These are phyloP conservation scores for Quercus wislizeni DNA, from an alignment of 306 rosid genomes.

Conservation along the genomic window DNA sequence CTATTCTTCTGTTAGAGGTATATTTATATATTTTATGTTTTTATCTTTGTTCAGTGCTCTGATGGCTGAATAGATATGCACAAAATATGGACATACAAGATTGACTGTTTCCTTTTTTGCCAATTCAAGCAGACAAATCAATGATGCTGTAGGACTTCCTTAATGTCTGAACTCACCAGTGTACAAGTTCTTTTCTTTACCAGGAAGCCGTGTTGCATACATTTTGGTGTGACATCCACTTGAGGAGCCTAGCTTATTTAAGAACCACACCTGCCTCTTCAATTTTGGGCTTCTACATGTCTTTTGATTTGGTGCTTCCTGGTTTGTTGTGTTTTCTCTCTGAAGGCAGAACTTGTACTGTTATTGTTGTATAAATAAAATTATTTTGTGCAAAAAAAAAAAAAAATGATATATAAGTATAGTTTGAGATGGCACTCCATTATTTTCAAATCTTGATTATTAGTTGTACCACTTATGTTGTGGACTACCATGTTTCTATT, in stretches of 20 bases:
- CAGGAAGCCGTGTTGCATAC: constrained; percentile 28
- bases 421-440: constrained; percentile 33
- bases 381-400: constrained; percentile 18
- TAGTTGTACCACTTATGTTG: not conserved
- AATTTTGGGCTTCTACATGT: constrained; percentile 31
- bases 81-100: constrained; percentile 9
- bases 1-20: not conserved
- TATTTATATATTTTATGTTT: not conserved
- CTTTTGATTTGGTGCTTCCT: constrained; percentile 27
- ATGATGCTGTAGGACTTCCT: constrained; percentile 34
- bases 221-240: constrained; percentile 19
- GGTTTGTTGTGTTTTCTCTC: constrained; percentile 22
- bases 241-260: constrained; percentile 24
- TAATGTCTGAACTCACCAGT: constrained; percentile 17
- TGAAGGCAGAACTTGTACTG: constrained; percentile 31
- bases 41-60: not conserved
- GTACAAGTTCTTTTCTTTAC: constrained; percentile 24
- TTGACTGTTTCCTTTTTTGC: constrained; percentile 29
- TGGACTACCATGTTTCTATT: not conserved
- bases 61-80: constrained; percentile 10
- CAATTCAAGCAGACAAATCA: constrained; percentile 27
- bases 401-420: constrained; percentile 31
- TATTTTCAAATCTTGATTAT: constrained; percentile 11
- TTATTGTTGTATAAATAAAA: constrained; percentile 42
- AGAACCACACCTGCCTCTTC: constrained; percentile 21